Evolutionary conservation across 2,329 filamentous ascomycete species (phyloP), one percentile per base, ranked within the genome.

Genomic region (Colletotrichum sp.): DNA sequence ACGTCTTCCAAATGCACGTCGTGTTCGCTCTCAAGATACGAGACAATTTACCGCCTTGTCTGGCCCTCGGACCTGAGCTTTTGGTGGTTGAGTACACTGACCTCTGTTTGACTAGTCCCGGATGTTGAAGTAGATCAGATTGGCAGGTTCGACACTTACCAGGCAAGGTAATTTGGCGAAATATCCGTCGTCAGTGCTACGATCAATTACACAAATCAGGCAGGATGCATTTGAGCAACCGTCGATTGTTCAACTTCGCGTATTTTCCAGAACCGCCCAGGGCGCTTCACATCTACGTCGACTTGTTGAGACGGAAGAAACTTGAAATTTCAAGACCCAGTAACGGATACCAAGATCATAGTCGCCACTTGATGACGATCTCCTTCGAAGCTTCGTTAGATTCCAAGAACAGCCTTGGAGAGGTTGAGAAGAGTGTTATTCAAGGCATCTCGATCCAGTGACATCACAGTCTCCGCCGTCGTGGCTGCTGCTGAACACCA

Each of bases 121-220:
- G 43, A 0, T 52, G n/a, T 52, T 1, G n/a, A 24, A 1, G 43
- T 52, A 52, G 43, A 21, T 52, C 43, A 52, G 43, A 52, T 52
- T 52, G n/a, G 43, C 12, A 21, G 43, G n/a, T 52, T 21, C 6
- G 6, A 52, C 43, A 7, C 43, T 52, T 52, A 21, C 43, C 43
- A 52, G 43, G 43, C 3, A 0, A 21, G 43, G 43, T 21, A 52
- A 21, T 52, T 7, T 13, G 12, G 43, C 6, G 43, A 52, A 7
- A 2, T 21, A 0, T 0, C 43, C n/a, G n/a, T 52, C n/a, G 43
- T 52, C 0, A 4, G 43, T 52, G 43, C n/a, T 1, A 7, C 43
- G 2, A 7, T 21, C 0, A 1, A 52, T 7, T 21, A 52, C 43
- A 52, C n/a, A 52, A 52, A 13, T 21, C 4, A 52, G 43, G 43